Conservation (phyloP, 805 yeast genomes). For the Zygoascus tannicola region DNA sequence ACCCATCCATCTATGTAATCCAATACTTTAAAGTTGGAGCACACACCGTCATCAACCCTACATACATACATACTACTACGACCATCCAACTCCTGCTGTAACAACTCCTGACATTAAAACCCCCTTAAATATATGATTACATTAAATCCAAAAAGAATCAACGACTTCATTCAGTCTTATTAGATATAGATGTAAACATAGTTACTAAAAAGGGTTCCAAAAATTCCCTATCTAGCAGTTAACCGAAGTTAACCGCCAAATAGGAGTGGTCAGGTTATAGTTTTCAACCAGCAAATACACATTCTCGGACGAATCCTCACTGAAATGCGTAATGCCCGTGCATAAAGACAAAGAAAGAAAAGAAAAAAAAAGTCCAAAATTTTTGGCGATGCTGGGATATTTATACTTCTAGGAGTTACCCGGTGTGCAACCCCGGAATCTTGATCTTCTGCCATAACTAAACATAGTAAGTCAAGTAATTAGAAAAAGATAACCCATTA, state of each 20-base stretch:
- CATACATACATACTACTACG: no score
- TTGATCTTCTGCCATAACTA: no score
- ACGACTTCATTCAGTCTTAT: neutral
- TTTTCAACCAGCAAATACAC: constrained; percentile 99
- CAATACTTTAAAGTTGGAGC: no score
- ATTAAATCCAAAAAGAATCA: no score
- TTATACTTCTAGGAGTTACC: neutral
- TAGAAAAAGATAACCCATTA: neutral
- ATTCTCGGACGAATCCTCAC: constrained; percentile 99
- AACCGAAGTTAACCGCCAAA: constrained; percentile 9
- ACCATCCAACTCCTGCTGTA: no score
- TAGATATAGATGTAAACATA: constrained; percentile 1
- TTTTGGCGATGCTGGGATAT: neutral
- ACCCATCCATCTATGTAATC: no score
- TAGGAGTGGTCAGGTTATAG: constrained; percentile 79
- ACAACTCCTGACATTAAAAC: no score
- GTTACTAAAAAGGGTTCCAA: constrained; percentile 22
- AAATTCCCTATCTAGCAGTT: constrained; percentile 26
- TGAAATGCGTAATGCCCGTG: constrained; percentile 99
- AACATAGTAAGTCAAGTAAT: constrained; percentile 24
- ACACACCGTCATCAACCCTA: no score
- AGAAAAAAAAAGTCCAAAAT: constrained; percentile 1
- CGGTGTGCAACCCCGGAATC: constrained; percentile 17
- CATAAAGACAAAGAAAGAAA: constrained; percentile 65
- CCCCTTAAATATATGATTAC: no score